phyloP scores from a whole-genome alignment of 2,329 filamentous ascomycete species.

The Fusarium dlaminii region DNA sequence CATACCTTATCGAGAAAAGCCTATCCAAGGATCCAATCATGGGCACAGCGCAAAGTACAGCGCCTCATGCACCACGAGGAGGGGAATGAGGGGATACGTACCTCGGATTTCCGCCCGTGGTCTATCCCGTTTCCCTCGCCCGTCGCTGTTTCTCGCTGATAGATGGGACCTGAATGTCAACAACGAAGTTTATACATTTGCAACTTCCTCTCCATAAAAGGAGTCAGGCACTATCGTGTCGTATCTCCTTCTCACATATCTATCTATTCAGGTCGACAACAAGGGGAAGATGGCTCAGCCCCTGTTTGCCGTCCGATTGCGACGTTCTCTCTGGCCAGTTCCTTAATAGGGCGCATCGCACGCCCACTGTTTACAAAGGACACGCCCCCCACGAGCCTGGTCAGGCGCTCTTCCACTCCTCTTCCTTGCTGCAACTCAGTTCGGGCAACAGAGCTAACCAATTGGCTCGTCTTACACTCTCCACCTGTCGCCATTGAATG shows the following conservation, averaged over 20 bases:
- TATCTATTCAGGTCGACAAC: slow-evolving; percentile 16
- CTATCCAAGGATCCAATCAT: slow-evolving; percentile 31
- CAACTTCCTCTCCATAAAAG: neutral
- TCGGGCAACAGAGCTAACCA: slow-evolving; percentile 35
- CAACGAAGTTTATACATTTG: neutral
- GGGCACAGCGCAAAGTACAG: slow-evolving; percentile 24
- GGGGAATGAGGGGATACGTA: slow-evolving; percentile 30
- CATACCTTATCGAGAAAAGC: slow-evolving; percentile 35
- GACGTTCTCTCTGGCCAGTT: slow-evolving; percentile 37
- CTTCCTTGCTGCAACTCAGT: slow-evolving; percentile 40
- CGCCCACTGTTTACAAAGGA: neutral
- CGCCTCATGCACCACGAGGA: slow-evolving; percentile 33
- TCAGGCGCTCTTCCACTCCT: slow-evolving; percentile 14
- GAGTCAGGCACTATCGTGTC: slow-evolving; percentile 5
- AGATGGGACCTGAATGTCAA: neutral
- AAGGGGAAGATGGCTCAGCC: slow-evolving; percentile 31
- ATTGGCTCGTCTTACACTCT: slow-evolving; percentile 27
- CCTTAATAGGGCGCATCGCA: slow-evolving; percentile 28
- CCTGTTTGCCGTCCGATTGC: slow-evolving; percentile 38
- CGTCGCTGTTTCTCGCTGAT: neutral
- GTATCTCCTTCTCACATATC: slow-evolving; percentile 2
- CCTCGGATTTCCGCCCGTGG: neutral
- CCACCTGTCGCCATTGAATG: slow-evolving; percentile 39
- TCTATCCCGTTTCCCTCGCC: slow-evolving; percentile 6
- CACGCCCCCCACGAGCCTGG: slow-evolving; percentile 19